Conservation (phyloP, 495 filamentous ascomycete species). For the Talaromyces thailandensis region DNA sequence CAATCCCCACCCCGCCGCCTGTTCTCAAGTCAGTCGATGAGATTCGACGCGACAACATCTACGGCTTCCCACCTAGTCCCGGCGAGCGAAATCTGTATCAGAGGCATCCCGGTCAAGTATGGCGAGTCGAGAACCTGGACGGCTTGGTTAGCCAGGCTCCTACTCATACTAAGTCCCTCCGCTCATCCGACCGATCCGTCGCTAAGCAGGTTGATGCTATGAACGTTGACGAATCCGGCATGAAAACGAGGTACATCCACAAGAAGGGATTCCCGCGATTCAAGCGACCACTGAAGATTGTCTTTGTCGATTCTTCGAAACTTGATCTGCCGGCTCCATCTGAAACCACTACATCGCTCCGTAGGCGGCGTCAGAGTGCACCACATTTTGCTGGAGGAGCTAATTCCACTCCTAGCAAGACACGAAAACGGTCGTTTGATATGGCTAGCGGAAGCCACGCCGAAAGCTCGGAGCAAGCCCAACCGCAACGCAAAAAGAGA, state of each 20-base stretch:
- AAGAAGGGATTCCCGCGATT: conserved; percentile 1
- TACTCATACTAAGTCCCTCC: background rate
- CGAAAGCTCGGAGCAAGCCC: background rate
- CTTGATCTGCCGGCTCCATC: background rate
- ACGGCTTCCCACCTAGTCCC: conserved; percentile 31
- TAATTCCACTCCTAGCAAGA: background rate
- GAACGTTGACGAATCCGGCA: background rate
- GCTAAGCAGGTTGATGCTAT: background rate
- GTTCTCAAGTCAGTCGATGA: conserved; percentile 21
- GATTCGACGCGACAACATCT: conserved; percentile 18
- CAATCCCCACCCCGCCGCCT: conserved; percentile 23
- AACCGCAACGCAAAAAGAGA: conserved; percentile 5
- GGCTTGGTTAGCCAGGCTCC: background rate
- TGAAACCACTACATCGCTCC: background rate
- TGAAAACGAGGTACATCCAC: conserved; percentile 2
- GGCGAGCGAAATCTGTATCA: conserved; percentile 30
- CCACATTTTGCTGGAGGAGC: background rate
- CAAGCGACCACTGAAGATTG: conserved; percentile 2
- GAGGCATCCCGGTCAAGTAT: background rate
- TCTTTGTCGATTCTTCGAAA: conserved; percentile 6
- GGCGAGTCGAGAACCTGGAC: background rate
- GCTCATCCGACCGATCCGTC: background rate
- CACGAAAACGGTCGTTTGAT: conserved; percentile 4
- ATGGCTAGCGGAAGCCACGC: background rate
- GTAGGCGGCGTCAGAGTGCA: conserved; percentile 3